phyloP scores from a whole-genome alignment of 2,329 filamentous ascomycete genomes.

The Pyrenophora teres region DNA sequence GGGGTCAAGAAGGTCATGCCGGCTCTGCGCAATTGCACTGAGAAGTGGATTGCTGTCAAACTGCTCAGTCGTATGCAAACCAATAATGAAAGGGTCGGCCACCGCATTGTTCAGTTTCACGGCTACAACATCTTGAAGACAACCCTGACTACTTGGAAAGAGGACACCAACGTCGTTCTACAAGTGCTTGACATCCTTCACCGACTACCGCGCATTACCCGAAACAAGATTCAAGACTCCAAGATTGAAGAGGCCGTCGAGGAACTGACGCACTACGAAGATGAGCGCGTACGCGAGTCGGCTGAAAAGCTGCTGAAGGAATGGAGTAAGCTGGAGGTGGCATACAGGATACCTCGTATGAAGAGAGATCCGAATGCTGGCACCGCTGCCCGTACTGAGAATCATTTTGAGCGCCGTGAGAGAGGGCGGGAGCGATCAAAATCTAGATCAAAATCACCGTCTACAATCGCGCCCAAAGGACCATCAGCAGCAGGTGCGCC shows the following conservation, averaged over 20 bases:
- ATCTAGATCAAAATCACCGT: constrained; percentile 55
- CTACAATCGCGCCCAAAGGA: constrained; percentile 46
- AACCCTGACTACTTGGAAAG: constrained; percentile 79
- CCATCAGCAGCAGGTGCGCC: constrained; percentile 46
- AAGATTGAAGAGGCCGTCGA: constrained; percentile 87
- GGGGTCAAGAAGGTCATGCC: constrained; percentile 95
- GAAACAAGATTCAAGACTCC: constrained; percentile 96
- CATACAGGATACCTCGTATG: constrained; percentile 89
- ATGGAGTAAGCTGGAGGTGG: constrained; percentile 89
- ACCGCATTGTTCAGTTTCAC: constrained; percentile 92
- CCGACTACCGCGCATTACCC: constrained; percentile 84
- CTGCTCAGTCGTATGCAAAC: constrained; percentile 85
- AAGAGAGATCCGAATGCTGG: constrained; percentile 73
- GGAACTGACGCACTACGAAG: constrained; percentile 67
- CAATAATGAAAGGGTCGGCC: constrained; percentile 83
- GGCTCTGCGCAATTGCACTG: constrained; percentile 94
- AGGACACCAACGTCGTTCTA: constrained; percentile 86
- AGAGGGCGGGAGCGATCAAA: constrained; percentile 54
- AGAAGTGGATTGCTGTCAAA: constrained; percentile 99
- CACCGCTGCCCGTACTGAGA: constrained; percentile 46
- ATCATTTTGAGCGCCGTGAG: constrained; percentile 66
- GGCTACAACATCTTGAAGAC: constrained; percentile 94
- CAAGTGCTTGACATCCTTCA: constrained; percentile 90
- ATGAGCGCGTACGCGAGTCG: constrained; percentile 75
- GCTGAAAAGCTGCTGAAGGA: constrained; percentile 74